Evolutionary conservation across 1,139 yeast species (phyloP).

Genomic region (Kodamaea alishanica): DNA sequence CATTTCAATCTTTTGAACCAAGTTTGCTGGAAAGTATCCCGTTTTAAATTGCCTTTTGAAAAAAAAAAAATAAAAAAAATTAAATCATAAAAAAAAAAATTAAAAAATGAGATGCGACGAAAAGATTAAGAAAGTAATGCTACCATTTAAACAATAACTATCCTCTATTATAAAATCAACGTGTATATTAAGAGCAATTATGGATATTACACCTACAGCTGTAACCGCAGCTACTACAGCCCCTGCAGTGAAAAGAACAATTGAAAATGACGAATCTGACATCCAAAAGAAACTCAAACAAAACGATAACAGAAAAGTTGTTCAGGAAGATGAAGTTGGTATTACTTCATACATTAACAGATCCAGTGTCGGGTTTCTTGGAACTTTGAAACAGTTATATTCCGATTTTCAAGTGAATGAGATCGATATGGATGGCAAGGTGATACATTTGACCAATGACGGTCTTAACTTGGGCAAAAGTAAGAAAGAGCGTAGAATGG

Average conservation of each 20-base stretch:
- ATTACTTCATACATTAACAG: constrained; percentile 64
- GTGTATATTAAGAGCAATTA: too few relatives aligned
- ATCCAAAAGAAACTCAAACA: constrained; percentile 12
- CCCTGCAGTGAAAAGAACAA: constrained; percentile 9
- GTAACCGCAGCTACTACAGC: background rate
- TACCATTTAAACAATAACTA: constrained; percentile 13
- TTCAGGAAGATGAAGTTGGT: constrained; percentile 76
- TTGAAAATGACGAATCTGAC: constrained; percentile 6
- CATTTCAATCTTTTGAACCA: too few relatives aligned
- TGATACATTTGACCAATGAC: constrained; percentile 69
- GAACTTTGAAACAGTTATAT: constrained; percentile 80
- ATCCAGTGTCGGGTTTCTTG: constrained; percentile 61
- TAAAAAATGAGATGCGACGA: constrained; percentile 8
- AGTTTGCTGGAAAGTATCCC: too few relatives aligned
- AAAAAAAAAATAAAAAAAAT: too few relatives aligned
- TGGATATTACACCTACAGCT: background rate
- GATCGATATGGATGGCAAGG: constrained; percentile 62
- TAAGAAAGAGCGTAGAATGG: constrained; percentile 50
- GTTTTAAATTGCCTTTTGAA: too few relatives aligned
- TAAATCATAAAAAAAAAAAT: background rate
- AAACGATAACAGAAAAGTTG: constrained; percentile 16
- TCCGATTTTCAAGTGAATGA: constrained; percentile 96
- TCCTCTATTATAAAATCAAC: constrained; percentile 4
- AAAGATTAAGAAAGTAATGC: constrained; percentile 7
- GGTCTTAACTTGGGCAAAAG: constrained; percentile 57